Evolutionary conservation across 768 basidiomycete species (phyloP), one percentile per base, ranked within the genome.

Genomic region (Leucogyrophana mollusca): DNA sequence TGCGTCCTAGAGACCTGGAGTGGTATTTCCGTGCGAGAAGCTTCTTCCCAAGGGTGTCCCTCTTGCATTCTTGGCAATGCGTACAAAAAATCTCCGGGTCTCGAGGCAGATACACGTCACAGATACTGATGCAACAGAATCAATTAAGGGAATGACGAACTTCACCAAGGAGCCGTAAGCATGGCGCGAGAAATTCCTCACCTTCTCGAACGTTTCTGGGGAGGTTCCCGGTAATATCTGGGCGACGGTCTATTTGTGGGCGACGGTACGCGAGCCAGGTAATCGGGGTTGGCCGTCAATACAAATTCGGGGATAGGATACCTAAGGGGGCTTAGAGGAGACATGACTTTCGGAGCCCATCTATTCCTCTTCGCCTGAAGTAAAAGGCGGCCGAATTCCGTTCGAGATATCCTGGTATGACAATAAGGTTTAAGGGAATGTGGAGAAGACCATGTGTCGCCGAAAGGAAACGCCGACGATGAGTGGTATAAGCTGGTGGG

Each of bases 301-400:
- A 38, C 37, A 14, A 33, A 21, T 20, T 49, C 43, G 43, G 51
- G 39, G 2, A 44, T n/a, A 6, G 55, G 16, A 3, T 50, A 17
- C 39, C 61, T 66, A 27, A 65, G 64, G 27, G 66, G 64, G 45
- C 41, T 66, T 47, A 65, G 27, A 16, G 64, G 64, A 49, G 66
- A 67, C 43, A 59, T 32, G 17, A 66, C 24, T 53, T 51, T 63
- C 1, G 66, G 44, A 9, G 66, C 47, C 34, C 61, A 17, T 35
- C 54, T 61, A 34, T 64, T 67, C 33, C 49, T 40, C 27, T 38
- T 25, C 7, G 55, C 52, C 35, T 66, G 59, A 21, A 52, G 54
- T 35, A 67, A 41, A 13, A 67, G 46, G 20, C 61, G 57, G 40
- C 43, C 34, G 37, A 67, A 56, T 16, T 56, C 59, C 23, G 51